phyloP scores from a whole-genome alignment of 2,329 filamentous ascomycete genomes.

The Trichoderma brevicompactum region DNA sequence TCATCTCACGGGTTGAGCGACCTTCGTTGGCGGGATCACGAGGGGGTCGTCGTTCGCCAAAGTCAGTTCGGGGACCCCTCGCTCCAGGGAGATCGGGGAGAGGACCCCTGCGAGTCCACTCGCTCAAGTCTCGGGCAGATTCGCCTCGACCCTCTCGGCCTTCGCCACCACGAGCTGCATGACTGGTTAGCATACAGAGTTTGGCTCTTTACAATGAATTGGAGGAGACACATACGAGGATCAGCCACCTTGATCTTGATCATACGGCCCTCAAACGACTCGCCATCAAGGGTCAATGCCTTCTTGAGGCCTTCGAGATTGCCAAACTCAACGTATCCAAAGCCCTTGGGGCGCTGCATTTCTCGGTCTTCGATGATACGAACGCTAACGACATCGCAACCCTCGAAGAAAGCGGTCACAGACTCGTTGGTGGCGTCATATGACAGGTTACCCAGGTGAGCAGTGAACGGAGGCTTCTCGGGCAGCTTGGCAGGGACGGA shows the following conservation, averaged over 20 bases:
- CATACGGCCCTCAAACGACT: conserved; percentile 82
- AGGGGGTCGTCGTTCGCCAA: conserved; percentile 65
- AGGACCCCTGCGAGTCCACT: conserved; percentile 94
- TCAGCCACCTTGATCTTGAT: conserved; percentile 96
- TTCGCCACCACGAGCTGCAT: conserved; percentile 79
- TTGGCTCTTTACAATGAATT: background rate
- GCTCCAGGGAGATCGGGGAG: conserved; percentile 71
- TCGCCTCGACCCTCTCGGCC: conserved; percentile 59
- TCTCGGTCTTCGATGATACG: conserved; percentile 97
- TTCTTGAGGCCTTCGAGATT: conserved; percentile 88
- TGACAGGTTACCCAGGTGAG: conserved; percentile 93
- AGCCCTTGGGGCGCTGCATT: conserved; percentile 92
- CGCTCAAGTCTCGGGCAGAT: conserved; percentile 74
- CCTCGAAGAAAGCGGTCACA: conserved; percentile 82
- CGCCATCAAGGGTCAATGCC: conserved; percentile 81
- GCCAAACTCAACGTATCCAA: conserved; percentile 95
- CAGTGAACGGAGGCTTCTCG: conserved; percentile 90
- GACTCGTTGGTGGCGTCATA: conserved; percentile 88
- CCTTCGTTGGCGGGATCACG: conserved; percentile 66
- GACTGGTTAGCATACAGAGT: background rate
- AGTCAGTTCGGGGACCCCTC: conserved; percentile 54
- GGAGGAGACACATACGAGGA: conserved; percentile 71
- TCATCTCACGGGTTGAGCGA: conserved; percentile 70
- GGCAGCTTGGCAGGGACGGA: conserved; percentile 75
- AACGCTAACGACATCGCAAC: conserved; percentile 85